Evolutionary conservation across 1,284 basidiomycete genomes (phyloP).

Genomic region (Tilletia walkeri): DNA sequence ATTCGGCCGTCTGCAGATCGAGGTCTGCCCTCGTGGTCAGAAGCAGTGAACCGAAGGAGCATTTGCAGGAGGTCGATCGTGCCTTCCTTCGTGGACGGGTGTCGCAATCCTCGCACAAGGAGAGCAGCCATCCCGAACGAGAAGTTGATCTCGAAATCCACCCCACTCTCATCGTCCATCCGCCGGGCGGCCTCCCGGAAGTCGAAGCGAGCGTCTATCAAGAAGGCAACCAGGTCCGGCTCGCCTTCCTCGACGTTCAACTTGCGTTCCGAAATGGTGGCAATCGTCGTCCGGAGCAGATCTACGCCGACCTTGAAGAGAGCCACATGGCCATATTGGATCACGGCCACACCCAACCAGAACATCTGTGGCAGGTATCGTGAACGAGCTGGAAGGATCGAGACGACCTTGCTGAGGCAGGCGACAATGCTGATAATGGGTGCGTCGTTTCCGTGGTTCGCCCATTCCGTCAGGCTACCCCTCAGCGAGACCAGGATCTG

Average conservation of each 20-base stretch:
- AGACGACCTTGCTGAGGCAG: conserved; percentile 50
- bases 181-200: conserved; percentile 45
- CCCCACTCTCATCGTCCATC: conserved; percentile 48
- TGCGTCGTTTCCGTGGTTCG: conserved; percentile 40
- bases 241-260: conserved; percentile 33
- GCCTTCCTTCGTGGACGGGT: conserved; percentile 41
- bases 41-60: conserved; percentile 37
- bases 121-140: conserved; percentile 47
- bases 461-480: conserved; percentile 49
- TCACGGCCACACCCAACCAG: conserved; percentile 48
- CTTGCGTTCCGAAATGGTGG: conserved; percentile 36
- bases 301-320: conserved; percentile 48
- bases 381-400: conserved; percentile 42
- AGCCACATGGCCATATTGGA: conserved; percentile 47
- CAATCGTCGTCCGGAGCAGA: conserved; percentile 41
- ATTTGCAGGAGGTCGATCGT: conserved; percentile 42
- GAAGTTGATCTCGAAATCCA: conserved; percentile 53
- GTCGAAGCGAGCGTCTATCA: conserved; percentile 45
- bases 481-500: conserved; percentile 75
- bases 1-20: conserved; percentile 34
- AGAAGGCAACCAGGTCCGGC: conserved; percentile 34
- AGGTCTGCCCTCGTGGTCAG: conserved; percentile 31
- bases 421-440: conserved; percentile 53
- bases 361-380: conserved; percentile 51
- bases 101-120: conserved; percentile 47